Conservation (phyloP, 129 eudicot genomes). For the Escallonia rubra region DNA sequence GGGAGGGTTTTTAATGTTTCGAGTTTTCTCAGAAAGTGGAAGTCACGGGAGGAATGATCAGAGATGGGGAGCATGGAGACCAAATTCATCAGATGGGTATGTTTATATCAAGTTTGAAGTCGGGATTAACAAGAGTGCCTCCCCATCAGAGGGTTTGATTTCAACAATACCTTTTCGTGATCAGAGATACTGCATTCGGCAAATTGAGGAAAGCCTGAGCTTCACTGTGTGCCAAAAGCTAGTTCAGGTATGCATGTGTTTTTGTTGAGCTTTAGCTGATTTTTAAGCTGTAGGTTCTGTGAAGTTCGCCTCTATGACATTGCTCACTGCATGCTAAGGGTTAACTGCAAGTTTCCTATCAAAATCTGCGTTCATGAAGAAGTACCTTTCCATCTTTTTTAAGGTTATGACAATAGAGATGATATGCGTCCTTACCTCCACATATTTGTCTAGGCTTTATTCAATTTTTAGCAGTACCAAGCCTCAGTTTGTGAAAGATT, state of each 20-base stretch:
- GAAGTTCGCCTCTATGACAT: too few relatives aligned
- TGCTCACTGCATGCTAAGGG: too few relatives aligned
- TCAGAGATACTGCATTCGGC: constrained; percentile 29
- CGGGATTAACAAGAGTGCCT: constrained; percentile 26
- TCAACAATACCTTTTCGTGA: constrained; percentile 9
- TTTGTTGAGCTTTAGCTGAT: background rate
- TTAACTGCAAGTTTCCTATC: too few relatives aligned
- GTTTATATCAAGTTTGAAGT: constrained; percentile 48
- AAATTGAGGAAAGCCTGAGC: constrained; percentile 58
- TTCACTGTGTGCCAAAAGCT: constrained; percentile 57
- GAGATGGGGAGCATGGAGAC: constrained; percentile 57
- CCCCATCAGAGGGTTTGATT: constrained; percentile 17
- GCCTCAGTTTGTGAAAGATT: too few relatives aligned
- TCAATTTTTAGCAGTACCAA: too few relatives aligned
- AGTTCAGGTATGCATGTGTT: constrained; percentile 44
- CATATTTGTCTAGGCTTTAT: too few relatives aligned
- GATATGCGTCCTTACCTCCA: too few relatives aligned
- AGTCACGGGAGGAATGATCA: constrained; percentile 54
- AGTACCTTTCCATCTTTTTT: too few relatives aligned
- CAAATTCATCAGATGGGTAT: constrained; percentile 49
- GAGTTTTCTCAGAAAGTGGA: constrained; percentile 36
- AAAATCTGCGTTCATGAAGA: too few relatives aligned
- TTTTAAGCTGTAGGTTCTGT: too few relatives aligned
- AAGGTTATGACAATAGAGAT: too few relatives aligned
- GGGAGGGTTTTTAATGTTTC: constrained; percentile 49